phyloP scores from a whole-genome alignment of 2,329 filamentous ascomycete species.

The Thermothelomyces thermophilus region DNA sequence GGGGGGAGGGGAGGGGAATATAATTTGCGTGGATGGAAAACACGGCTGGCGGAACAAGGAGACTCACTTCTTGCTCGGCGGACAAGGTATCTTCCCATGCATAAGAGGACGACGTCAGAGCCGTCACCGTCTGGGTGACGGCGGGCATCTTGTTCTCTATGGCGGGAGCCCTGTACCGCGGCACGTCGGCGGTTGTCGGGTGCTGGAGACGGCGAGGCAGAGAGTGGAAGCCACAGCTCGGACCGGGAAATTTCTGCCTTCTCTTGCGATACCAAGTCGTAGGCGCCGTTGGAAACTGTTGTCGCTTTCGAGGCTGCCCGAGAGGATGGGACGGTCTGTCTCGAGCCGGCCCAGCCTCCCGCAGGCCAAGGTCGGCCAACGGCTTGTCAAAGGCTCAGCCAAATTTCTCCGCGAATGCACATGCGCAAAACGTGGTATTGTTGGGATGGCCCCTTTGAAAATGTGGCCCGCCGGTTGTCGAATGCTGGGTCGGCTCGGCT shows the following conservation, averaged over 20 bases:
- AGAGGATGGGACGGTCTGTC: conserved; percentile 6
- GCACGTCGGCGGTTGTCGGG: neutral
- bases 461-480: neutral
- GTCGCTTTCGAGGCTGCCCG: conserved; percentile 7
- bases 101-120: conserved; percentile 42
- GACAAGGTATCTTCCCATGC: conserved; percentile 37
- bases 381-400: conserved; percentile 10
- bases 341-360: conserved; percentile 16
- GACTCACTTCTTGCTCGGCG: conserved; percentile 35
- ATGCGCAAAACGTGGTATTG: neutral
- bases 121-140: conserved; percentile 45
- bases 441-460: neutral
- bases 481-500: neutral
- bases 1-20: neutral
- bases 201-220: neutral
- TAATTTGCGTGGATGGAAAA: neutral
- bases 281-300: neutral
- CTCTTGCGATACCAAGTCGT: no score
- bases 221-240: neutral
- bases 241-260: no score
- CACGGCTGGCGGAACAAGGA: neutral
- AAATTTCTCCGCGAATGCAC: neutral
- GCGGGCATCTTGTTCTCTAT: conserved; percentile 39
- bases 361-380: conserved; percentile 16
- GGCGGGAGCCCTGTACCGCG: neutral